These are phyloP conservation scores for Crucihimalaya himalaica DNA, from an alignment of 345 rosid genomes.

Conservation along the genomic window DNA sequence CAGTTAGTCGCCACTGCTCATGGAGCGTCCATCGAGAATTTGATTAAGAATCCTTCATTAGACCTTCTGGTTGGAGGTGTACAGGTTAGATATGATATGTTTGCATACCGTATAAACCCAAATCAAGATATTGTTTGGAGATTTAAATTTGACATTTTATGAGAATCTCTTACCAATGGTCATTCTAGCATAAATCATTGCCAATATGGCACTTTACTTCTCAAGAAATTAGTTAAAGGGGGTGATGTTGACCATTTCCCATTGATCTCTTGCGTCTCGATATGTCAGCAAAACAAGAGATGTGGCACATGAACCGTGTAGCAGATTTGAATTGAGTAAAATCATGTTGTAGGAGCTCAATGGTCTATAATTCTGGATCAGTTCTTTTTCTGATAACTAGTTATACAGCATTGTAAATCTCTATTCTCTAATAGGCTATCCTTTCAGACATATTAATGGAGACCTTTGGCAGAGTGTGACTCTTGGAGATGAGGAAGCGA, in stretches of 20 bases:
- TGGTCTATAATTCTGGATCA: neutral
- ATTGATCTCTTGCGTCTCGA: neutral
- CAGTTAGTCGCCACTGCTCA: slow-evolving; percentile 95
- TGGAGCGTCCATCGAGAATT: slow-evolving; percentile 80
- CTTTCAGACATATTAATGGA: slow-evolving; percentile 24
- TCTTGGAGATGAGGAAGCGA: slow-evolving; percentile 88
- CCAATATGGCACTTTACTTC: neutral
- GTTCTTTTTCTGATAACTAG: neutral
- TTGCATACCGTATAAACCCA: neutral
- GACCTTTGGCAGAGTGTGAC: slow-evolving; percentile 67
- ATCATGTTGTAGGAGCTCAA: slow-evolving; percentile 11
- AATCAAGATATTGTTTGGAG: slow-evolving; percentile 5
- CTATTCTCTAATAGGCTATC: neutral
- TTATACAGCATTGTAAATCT: neutral
- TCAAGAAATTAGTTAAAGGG: neutral
- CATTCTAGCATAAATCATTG: slow-evolving; percentile 1
- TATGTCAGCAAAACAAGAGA: neutral
- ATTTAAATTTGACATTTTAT: neutral
- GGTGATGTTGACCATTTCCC: slow-evolving; percentile 9
- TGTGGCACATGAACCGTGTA: neutral
- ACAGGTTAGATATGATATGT: slow-evolving; percentile 51
- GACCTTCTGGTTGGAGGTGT: slow-evolving; percentile 95
- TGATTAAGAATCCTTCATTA: slow-evolving; percentile 86
- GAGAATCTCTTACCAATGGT: slow-evolving; percentile 14
- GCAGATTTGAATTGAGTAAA: neutral